These are phyloP conservation scores for Sphagnum magellanicum DNA, from an alignment of 228 moss, liverwort and hornwort species.

Conservation along the genomic window DNA sequence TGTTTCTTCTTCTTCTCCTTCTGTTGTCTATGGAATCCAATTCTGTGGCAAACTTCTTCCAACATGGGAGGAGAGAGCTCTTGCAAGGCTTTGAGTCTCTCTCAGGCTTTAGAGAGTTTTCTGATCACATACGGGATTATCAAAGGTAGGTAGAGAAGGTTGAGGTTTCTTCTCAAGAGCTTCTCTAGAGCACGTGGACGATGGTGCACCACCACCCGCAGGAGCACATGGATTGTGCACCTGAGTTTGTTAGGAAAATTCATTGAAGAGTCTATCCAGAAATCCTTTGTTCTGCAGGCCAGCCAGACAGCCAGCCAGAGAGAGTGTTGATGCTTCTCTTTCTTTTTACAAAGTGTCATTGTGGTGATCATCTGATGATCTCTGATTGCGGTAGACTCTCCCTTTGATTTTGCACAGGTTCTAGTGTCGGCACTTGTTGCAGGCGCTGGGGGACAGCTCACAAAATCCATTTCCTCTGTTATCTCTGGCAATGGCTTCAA, in stretches of 20 bases:
- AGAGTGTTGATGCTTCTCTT: background rate
- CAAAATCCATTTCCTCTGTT: conserved; percentile 67
- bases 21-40: background rate
- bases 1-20: background rate
- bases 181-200: too few species aligned
- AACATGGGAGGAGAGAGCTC: background rate
- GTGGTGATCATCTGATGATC: background rate
- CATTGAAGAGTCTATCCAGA: too few species aligned
- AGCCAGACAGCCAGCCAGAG: background rate
- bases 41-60: background rate
- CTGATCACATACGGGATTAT: too few species aligned
- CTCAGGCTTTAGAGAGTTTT: too few species aligned
- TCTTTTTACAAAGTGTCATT: background rate
- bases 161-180: too few species aligned
- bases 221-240: background rate
- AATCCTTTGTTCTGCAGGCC: too few species aligned
- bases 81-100: background rate
- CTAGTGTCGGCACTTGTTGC: conserved; percentile 58
- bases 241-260: too few species aligned
- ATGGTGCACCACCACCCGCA: background rate
- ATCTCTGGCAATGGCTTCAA: conserved; percentile 72
- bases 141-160: background rate
- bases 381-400: background rate
- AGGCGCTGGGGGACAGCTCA: conserved; percentile 57
- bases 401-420: conserved; percentile 33